Evolutionary conservation across 305 asterid species (phyloP).

Genomic region (Plantago rigida): DNA sequence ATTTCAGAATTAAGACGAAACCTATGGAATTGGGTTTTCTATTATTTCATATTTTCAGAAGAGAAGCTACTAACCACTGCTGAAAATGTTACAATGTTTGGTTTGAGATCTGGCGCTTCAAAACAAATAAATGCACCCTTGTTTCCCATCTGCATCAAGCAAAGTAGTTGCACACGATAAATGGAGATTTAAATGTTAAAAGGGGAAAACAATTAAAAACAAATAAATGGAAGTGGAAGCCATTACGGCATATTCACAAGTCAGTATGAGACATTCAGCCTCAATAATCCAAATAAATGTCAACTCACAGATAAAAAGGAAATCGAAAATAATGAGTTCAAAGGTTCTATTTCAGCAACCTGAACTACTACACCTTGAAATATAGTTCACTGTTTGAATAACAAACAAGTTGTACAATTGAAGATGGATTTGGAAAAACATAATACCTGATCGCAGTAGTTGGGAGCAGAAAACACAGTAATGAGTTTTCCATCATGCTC

Average conservation of each 20-base stretch:
- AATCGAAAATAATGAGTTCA: background rate
- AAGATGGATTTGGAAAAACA: constrained; percentile 7
- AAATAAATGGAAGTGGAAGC: background rate
- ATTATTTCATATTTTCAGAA: background rate
- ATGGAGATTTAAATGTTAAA: background rate
- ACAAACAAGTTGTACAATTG: constrained; percentile 3
- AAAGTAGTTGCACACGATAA: constrained; percentile 6
- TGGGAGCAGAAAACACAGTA: constrained; percentile 98
- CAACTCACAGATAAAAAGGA: background rate
- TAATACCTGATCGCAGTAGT: constrained; percentile 93
- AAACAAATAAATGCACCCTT: constrained; percentile 94
- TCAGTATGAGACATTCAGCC: background rate
- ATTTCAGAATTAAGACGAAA: background rate
- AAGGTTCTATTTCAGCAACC: background rate
- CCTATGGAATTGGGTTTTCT: background rate
- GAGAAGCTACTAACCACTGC: constrained; percentile 73
- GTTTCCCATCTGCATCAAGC: constrained; percentile 80
- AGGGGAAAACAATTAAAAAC: background rate
- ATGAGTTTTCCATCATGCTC: constrained; percentile 96
- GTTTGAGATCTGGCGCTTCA: constrained; percentile 83
- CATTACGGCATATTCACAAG: background rate
- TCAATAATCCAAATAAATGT: background rate
- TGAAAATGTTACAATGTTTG: constrained; percentile 73
- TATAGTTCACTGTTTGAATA: background rate
- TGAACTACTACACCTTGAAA: background rate